Evolutionary conservation across 805 yeast species (phyloP), one percentile per base, ranked within the genome.

Genomic region (Candida hungchunana): DNA sequence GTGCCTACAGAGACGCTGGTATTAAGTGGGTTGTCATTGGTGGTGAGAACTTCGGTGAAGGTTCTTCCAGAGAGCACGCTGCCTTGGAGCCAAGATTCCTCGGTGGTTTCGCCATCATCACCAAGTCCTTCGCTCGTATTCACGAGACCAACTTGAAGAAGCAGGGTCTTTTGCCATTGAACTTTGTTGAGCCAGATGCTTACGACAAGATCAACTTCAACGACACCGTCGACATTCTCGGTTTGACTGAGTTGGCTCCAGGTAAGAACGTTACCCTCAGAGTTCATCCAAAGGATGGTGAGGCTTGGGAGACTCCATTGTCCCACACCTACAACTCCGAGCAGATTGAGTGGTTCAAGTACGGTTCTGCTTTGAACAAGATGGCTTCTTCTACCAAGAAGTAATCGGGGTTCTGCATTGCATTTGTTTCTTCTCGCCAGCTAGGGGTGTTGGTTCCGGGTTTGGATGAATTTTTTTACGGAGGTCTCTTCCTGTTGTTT

Each of bases 41-140:
- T 69, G 97, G 87, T 62, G 97, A 90, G 72, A 90, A 90, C 76
- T 86, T 89, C 60, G 98, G 98, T 77, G 98, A 90, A 76, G 98
- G 98, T 74, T 89, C 97, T 47, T 90, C 97, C 56, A 87, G 98
- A 78, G 98, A 90, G 74, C 98, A 90, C 67, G 98, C 97, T 63
- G 98, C 98, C 56, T 79, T 90, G 65, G 96, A 89, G 78, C 98
- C 98, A 75, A 85, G 98, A 76, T 93, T 71, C 89, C 77, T 90
- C 63, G 97, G 97, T 77, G 97, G 94, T 59, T 87, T 85, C 63
- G 97, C 97, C 56, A 90, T 90, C 70, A 85, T 90, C 62, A 87
- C 96, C 66, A 90, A 87, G 71, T 89, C 97, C 31, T 93, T 93
- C 65, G 98, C 98, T 23, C 82, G 98, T 73, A 90, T 90, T 55